phyloP scores from a whole-genome alignment of 192 early-diverging fungal species.

The Rhizophagus sp. region DNA sequence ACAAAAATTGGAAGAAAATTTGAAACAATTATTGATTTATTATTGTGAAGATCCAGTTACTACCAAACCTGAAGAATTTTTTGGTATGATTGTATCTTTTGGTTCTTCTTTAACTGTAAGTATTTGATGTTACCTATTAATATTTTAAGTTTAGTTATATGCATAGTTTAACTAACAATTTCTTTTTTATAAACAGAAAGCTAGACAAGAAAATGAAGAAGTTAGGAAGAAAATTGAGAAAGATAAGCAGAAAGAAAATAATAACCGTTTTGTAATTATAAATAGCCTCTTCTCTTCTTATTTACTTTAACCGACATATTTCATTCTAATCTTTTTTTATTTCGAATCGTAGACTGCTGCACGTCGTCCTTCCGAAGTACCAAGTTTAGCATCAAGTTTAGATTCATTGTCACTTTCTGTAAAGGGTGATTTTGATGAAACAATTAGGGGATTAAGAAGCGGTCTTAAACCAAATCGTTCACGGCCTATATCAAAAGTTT shows the following conservation, averaged over 20 bases:
- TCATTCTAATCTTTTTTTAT: neutral
- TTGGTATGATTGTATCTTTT: conserved; percentile 52
- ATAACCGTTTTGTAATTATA: conserved; percentile 3
- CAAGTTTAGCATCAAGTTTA: conserved; percentile 7
- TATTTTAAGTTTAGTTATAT: neutral
- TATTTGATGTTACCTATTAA: neutral
- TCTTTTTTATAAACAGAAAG: conserved; percentile 28
- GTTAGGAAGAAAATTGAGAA: conserved; percentile 18
- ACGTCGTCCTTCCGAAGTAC: conserved; percentile 32
- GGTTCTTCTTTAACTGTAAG: conserved; percentile 48
- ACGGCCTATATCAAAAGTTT: conserved; percentile 43
- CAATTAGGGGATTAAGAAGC: conserved; percentile 39
- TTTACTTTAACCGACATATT: neutral
- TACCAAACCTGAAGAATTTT: conserved; percentile 59
- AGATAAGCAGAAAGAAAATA: conserved; percentile 5
- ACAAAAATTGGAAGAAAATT: conserved; percentile 46
- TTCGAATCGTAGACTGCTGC: conserved; percentile 9
- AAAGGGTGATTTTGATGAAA: conserved; percentile 43
- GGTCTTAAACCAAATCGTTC: conserved; percentile 37
- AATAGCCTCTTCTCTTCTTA: neutral
- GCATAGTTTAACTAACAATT: neutral
- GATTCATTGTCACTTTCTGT: conserved; percentile 31
- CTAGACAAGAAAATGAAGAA: conserved; percentile 43
- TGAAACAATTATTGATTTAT: conserved; percentile 46
- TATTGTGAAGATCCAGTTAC: conserved; percentile 54